Percentiles rank a stretch among this genome's conserved stretches.
Evolutionary conservation across 306 rosid species (phyloP).

Genomic region (Cyclanthera cordifolia): DNA sequence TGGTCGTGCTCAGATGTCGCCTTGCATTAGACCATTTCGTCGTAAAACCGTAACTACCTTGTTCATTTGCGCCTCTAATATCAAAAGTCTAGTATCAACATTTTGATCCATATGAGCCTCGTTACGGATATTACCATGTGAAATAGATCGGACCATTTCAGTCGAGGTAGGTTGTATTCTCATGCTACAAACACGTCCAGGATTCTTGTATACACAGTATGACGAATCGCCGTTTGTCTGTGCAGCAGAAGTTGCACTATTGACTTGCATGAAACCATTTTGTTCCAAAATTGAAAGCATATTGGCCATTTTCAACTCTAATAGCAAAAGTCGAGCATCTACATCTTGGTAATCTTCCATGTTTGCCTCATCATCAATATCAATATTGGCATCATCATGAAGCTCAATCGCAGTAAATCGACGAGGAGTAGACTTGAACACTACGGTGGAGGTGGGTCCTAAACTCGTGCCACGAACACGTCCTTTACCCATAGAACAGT

Average conservation of each 20-base stretch:
- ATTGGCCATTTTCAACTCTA: slow-evolving; percentile 7
- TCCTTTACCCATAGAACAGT: background rate
- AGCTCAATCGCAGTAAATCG: background rate
- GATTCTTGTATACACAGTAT: background rate
- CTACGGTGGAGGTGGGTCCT: background rate
- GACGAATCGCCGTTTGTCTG: background rate
- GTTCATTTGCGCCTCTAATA: background rate
- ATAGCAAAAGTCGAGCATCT: slow-evolving; percentile 3
- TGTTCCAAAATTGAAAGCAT: slow-evolving; percentile 1
- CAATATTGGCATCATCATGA: background rate
- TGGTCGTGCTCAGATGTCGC: background rate
- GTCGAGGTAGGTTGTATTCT: background rate
- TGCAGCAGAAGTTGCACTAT: background rate
- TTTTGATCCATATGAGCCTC: background rate
- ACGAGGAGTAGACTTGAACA: background rate
- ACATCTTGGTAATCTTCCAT: slow-evolving; percentile 1
- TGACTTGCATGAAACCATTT: slow-evolving; percentile 7
- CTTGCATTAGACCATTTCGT: slow-evolving; percentile 8
- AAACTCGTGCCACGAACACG: background rate
- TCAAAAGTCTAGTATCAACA: slow-evolving; percentile 7
- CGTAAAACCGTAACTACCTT: background rate
- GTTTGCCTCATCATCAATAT: too few relatives aligned
- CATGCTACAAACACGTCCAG: slow-evolving; percentile 6
- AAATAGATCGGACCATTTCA: background rate
- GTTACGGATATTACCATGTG: background rate